Base-by-base conservation (phyloP, 345 rosid species). In the Gossypium arboreum region DNA sequence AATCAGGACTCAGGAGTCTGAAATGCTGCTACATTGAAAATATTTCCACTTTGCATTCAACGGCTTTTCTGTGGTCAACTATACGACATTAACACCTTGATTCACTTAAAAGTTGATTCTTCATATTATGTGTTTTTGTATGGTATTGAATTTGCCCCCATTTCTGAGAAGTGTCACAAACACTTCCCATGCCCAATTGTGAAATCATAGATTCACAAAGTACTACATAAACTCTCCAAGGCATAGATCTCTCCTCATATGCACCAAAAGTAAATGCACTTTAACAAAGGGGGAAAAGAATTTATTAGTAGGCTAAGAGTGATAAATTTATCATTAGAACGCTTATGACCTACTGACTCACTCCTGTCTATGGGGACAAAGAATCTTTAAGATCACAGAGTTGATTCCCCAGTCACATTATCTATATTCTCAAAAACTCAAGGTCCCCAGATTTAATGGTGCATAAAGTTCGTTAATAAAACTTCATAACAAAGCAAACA, bases 341-440 rank as follows among this genome's bases (percentile, higher is more conserved):
- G 7, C 72, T 48, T 24, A 1, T 25, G 58, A 50, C 25, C 72
- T 15, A 48, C 17, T 3, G 20, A 22, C 2, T 48, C 17, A 11
- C 27, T 47, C 72, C 13, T 15, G 2, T 48, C 58, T 68, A 45
- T 9, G 45, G 64, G 48, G 34, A 72, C 62, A 59, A n/a, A 41
- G 16, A 43, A 41, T 29, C 29, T 12, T 57, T 67, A 20, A 45
- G 73, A 74, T 24, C 56, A 39, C 43, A 60, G 45, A 56, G 64
- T 57, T 39, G 64, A 61, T n/a, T 60, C 73, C 68, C 48, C 71
- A 66, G 54, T 60, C 75, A 61, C 65, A 73, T 43, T 7, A 44
- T 45, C 44, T 54, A 12, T 51, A 50, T 65, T 62, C 52, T 61
- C 65, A 39, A 22, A 22, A 34, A 52, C 57, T 65, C n/a, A 20